phyloP scores from a whole-genome alignment of 805 yeast genomes.

The Myxozyma neglecta region DNA sequence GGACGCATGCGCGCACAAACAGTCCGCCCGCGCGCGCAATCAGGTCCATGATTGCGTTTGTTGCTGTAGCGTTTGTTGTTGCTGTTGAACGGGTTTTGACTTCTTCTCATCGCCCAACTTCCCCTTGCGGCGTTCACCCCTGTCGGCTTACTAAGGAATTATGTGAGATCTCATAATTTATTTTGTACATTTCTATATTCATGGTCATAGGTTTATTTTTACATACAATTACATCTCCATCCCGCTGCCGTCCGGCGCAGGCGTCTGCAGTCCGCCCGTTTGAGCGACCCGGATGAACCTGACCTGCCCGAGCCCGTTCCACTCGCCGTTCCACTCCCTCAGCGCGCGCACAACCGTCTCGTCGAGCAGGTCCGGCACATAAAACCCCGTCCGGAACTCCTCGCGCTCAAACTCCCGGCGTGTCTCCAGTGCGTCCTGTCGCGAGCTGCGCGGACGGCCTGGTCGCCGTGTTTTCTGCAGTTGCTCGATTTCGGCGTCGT shows the following conservation, averaged over 20 bases:
- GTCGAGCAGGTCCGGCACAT: slow-evolving; percentile 68
- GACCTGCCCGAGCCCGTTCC: slow-evolving; percentile 71
- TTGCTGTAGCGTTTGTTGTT: too few relatives aligned
- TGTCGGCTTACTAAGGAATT: not conserved
- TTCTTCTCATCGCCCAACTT: not conserved
- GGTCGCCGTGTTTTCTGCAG: slow-evolving; percentile 67
- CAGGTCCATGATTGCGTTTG: slow-evolving; percentile 3
- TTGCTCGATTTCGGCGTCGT: slow-evolving; percentile 70
- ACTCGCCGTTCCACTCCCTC: slow-evolving; percentile 76
- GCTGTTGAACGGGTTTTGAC: too few relatives aligned
- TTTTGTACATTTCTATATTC: not conserved
- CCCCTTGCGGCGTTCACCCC: not conserved
- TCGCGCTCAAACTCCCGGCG: slow-evolving; percentile 60
- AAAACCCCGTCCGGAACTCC: slow-evolving; percentile 66
- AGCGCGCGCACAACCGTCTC: slow-evolving; percentile 57
- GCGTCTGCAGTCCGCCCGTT: slow-evolving; percentile 25
- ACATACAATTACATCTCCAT: not conserved
- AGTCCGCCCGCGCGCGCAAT: not conserved
- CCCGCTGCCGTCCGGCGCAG: not conserved
- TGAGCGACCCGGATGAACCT: slow-evolving; percentile 46
- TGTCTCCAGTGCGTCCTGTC: slow-evolving; percentile 66
- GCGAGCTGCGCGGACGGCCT: slow-evolving; percentile 79
- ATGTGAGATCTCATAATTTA: not conserved
- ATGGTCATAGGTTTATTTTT: not conserved
- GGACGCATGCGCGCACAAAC: slow-evolving; percentile 1